Evolutionary conservation across 805 yeast species (phyloP), one percentile per base, ranked within the genome.

Genomic region (Wickerhamiella azymoides): DNA sequence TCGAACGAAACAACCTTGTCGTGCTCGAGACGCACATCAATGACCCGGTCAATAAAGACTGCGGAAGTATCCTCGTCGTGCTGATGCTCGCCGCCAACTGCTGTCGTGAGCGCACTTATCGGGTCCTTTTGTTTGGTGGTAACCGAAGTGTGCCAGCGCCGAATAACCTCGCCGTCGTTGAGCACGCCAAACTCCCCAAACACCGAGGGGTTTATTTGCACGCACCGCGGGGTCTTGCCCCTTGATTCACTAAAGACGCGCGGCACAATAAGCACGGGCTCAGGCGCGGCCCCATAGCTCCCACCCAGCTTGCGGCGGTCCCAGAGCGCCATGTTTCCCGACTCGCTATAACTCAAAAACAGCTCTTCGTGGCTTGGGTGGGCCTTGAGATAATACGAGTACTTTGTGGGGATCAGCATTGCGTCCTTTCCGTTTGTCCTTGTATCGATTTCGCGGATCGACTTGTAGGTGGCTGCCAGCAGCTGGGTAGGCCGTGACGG

Each of bases 1-100:
- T 86, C 96, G 62, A 80, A 86, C 0, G 94, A 79, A 1, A 81
- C 77, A 1, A 86, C 93, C 53, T 88, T 71, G 52, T 86, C 94
- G 55, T 73, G 78, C 45, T 80, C 82, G 0, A 94, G 79, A 48
- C 73, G 74, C 10, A 76, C 74, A 58, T 85, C 94, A 40, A 75
- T 68, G 1, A 85, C 95, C 33, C 75, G 69, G 0, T 92, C 73
- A 1, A 84, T 86, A 61, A 84, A 85, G 28, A 82, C 60, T 3
- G 79, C 69, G n/a, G n/a, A n/a, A n/a, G n/a, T n/a, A n/a, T n/a
- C 67, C n/a, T 50, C 52, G 10, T 30, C 39, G 40, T 46, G 16
- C 9, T 10, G 11, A 3, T 32, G 27, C 6, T 14, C 21, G 3
- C 36, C 40, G 8, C 21, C 16, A 18, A 53, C 50, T 5, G 51